phyloP scores from a whole-genome alignment of 2,329 filamentous ascomycete genomes.

The Trichoderma sp. region DNA sequence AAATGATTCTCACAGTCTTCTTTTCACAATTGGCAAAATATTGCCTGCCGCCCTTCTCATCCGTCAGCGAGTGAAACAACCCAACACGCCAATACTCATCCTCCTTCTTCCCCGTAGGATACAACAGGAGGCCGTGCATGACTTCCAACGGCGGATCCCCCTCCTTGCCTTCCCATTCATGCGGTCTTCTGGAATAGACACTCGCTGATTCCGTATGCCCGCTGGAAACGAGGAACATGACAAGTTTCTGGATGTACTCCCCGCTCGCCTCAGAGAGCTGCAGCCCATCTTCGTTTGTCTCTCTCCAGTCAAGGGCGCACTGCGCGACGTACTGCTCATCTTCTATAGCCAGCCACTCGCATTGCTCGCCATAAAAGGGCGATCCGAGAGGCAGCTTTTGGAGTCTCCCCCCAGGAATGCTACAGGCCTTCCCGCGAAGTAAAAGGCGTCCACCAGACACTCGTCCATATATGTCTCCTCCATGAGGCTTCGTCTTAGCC shows the following conservation, averaged over 20 bases:
- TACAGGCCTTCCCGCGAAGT: neutral
- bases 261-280: neutral
- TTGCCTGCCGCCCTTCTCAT: neutral
- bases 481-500: neutral
- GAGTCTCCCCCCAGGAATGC: neutral
- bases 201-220: neutral
- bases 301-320: conserved; percentile 5
- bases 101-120: neutral
- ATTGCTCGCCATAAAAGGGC: neutral
- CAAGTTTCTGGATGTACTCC: neutral
- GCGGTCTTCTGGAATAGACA: neutral
- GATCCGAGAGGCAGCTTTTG: neutral
- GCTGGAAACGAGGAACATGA: neutral
- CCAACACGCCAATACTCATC: neutral
- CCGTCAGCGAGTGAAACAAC: neutral
- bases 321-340: conserved; percentile 5
- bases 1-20: neutral
- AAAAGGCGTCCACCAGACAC: neutral
- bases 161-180: neutral
- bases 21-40: neutral
- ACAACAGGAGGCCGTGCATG: neutral
- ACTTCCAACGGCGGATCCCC: neutral
- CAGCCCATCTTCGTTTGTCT: neutral
- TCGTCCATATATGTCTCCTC: neutral
- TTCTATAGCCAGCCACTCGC: conserved; percentile 6